These are phyloP conservation scores for Aspergillus fijiensis DNA, from an alignment of 2,329 filamentous ascomycete species.

Conservation along the genomic window DNA sequence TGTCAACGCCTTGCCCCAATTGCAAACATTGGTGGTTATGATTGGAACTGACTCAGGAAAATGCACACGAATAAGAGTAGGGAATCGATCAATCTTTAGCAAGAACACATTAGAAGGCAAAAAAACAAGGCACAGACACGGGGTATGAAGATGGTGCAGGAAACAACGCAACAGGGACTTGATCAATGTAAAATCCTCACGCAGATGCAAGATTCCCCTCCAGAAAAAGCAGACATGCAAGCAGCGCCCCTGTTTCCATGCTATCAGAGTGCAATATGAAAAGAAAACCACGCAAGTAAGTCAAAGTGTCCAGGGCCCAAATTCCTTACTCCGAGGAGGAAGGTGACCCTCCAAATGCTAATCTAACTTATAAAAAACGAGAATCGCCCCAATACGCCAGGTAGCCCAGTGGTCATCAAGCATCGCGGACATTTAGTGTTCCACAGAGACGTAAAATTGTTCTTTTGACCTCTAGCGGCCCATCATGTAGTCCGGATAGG, in stretches of 20 bases:
- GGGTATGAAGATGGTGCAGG: slow-evolving; percentile 35
- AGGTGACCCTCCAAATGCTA: slow-evolving; percentile 43
- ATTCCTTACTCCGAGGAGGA: slow-evolving; percentile 38
- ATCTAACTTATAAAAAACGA: slow-evolving; percentile 41
- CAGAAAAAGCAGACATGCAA: slow-evolving; percentile 30
- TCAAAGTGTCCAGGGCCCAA: slow-evolving; percentile 33
- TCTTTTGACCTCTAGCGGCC: slow-evolving; percentile 37
- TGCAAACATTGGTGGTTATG: background rate
- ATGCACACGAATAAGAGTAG: background rate
- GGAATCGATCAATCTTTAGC: background rate
- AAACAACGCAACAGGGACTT: slow-evolving; percentile 20
- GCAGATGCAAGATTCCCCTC: slow-evolving; percentile 32
- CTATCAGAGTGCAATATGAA: slow-evolving; percentile 25
- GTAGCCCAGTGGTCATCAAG: slow-evolving; percentile 44
- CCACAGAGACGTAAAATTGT: slow-evolving; percentile 24
- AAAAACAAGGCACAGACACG: slow-evolving; percentile 21
- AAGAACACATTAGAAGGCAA: slow-evolving; percentile 14
- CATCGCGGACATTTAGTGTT: slow-evolving; percentile 45
- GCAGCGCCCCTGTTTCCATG: slow-evolving; percentile 36
- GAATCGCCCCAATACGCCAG: slow-evolving; percentile 40
- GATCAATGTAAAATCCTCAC: slow-evolving; percentile 14
- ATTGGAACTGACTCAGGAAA: background rate
- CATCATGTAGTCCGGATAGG: slow-evolving; percentile 52
- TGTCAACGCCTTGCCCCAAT: slow-evolving; percentile 23
- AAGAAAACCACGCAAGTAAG: slow-evolving; percentile 22